Percentiles rank a stretch among this genome's conserved stretches.
Evolutionary conservation across 2,329 filamentous ascomycete species (phyloP).

Genomic region (Mycosphaerella sp.): DNA sequence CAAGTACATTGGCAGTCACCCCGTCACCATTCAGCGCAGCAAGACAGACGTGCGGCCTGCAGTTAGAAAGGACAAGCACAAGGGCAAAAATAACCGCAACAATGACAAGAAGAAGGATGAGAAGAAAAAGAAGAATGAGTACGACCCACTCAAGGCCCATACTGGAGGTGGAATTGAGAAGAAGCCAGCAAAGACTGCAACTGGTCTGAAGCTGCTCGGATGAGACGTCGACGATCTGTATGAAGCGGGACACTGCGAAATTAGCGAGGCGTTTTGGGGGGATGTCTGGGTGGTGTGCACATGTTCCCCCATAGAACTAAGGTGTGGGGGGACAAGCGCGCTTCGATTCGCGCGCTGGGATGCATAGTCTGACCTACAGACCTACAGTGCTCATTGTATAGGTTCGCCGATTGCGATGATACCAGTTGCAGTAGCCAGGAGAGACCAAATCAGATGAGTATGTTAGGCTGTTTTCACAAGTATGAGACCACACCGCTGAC

Average conservation of each 20-base stretch:
- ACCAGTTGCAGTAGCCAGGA: background rate
- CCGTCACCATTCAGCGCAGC: conserved; percentile 68
- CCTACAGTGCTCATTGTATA: background rate
- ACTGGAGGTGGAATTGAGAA: conserved; percentile 32
- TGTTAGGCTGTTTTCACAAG: background rate
- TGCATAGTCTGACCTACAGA: background rate
- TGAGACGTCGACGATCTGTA: conserved; percentile 9
- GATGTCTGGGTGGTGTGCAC: background rate
- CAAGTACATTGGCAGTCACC: conserved; percentile 98
- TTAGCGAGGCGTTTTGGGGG: conserved; percentile 13
- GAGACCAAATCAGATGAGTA: conserved; percentile 9
- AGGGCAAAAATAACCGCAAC: conserved; percentile 49
- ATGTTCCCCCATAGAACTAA: too few species aligned
- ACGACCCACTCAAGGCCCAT: conserved; percentile 32
- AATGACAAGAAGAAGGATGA: conserved; percentile 35
- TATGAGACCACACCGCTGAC: conserved; percentile 1
- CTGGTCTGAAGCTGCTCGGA: conserved; percentile 27
- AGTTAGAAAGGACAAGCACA: conserved; percentile 44
- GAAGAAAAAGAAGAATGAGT: conserved; percentile 38
- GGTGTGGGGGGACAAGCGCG: too few species aligned
- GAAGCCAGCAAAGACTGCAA: conserved; percentile 23
- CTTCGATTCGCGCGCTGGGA: background rate
- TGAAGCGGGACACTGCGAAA: background rate
- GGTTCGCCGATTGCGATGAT: background rate
- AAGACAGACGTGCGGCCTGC: conserved; percentile 85